Evolutionary conservation across 805 yeast species (phyloP).

Genomic region (Candida montana): DNA sequence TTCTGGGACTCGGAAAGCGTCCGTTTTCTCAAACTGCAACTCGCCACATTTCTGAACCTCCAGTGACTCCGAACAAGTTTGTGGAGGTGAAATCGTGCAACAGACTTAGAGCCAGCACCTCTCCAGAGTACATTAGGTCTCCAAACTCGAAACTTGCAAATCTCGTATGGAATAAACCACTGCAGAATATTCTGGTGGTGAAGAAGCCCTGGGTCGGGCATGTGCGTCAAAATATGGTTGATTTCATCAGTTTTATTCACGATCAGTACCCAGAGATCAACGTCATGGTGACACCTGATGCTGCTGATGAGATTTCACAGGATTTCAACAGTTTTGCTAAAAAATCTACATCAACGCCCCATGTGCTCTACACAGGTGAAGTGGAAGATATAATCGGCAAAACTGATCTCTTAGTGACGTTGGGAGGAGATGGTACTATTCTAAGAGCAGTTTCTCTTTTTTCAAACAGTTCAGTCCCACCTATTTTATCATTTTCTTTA

Average conservation of each 20-base stretch:
- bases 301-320: slow-evolving; percentile 57
- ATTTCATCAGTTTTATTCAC: slow-evolving; percentile 58
- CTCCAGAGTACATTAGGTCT: slow-evolving; percentile 49
- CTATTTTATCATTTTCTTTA: slow-evolving; percentile 79
- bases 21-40: slow-evolving; percentile 14
- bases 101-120: slow-evolving; percentile 25
- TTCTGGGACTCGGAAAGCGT: background rate
- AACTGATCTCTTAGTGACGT: slow-evolving; percentile 75
- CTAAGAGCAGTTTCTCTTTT: slow-evolving; percentile 78
- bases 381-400: slow-evolving; percentile 51
- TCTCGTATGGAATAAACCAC: slow-evolving; percentile 65
- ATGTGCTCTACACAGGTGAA: slow-evolving; percentile 53
- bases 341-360: slow-evolving; percentile 28
- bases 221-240: slow-evolving; percentile 62
- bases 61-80: slow-evolving; percentile 21
- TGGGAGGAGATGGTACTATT: slow-evolving; percentile 98
- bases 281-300: slow-evolving; percentile 71
- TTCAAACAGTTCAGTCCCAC: slow-evolving; percentile 71
- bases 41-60: slow-evolving; percentile 25
- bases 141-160: slow-evolving; percentile 58
- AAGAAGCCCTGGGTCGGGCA: slow-evolving; percentile 76
- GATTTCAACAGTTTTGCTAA: slow-evolving; percentile 23
- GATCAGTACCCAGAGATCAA: slow-evolving; percentile 64
- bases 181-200: slow-evolving; percentile 70
- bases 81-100: slow-evolving; percentile 29